Base-by-base conservation (phyloP, 352 stramenopile species). In the Bremia lactucae region DNA sequence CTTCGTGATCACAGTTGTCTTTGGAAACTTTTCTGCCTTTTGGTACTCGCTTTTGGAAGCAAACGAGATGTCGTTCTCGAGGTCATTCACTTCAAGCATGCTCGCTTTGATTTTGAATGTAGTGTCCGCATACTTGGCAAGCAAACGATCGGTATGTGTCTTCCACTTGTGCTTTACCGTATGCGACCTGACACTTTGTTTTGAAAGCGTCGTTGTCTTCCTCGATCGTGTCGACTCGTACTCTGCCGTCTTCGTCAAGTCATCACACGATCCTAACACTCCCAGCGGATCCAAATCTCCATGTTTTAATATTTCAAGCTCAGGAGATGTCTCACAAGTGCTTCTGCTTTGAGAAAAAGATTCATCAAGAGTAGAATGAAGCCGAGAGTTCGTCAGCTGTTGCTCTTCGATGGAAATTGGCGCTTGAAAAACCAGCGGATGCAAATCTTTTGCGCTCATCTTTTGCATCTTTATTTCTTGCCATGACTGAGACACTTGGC, bases 21-120 rank as follows among this genome's bases (percentile, higher is more conserved):
- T 69, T 10, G 70, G 42, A 0, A 49, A 20, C 1, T 71, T 55
- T 0, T 81, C 59, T 4, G 25, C 18, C 7, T 40, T 49, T 24
- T 79, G 56, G 15, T 76, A 77, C 1, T 66, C 55, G 2, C 54
- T 61, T 19, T 52, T 67, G 0, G 68, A 59, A 10, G 46, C 47
- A 31, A 62, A 81, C 4, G 65, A 75, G 6, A 71, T 60, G 8
- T 81, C 65, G 15, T 54, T 65, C 51, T 84, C 73, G 5, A 83
- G 46, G 8, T 88, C 75, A 20, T 70, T 70, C 11, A 72, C 69
- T 56, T 91, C 72, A 13, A 88, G 64, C 75, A 88, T 83, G 25
- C 57, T 85, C 56, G 72, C 69, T 57, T 87, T 81, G 49, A 88
- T 86, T 36, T 72, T 72, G 50, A 86, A 88, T 24, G 62, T 84